Evolutionary conservation across 2,329 filamentous ascomycete genomes (phyloP).

Genomic region (Corynespora cassiicola): DNA sequence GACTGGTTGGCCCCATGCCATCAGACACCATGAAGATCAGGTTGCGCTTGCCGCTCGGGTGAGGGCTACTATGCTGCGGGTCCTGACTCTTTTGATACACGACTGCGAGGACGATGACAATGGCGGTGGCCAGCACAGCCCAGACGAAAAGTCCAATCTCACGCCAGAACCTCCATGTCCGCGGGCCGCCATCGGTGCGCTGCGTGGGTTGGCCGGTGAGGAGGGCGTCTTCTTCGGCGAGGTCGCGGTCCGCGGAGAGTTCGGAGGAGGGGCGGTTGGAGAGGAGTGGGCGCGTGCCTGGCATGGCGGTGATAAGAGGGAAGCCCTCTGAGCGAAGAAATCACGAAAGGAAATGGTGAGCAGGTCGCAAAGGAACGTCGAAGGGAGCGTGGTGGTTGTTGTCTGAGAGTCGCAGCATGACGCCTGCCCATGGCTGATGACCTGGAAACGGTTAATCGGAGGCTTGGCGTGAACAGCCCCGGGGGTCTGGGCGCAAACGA

Average conservation of each 20-base stretch:
- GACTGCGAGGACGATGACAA: conserved; percentile 81
- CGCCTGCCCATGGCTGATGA: no score
- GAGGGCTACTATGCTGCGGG: conserved; percentile 34
- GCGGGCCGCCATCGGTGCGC: conserved; percentile 31
- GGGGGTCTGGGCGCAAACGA: no score
- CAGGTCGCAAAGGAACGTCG: conserved; percentile 1
- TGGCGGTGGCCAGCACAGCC: conserved; percentile 80
- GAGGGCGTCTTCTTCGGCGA: conserved; percentile 68
- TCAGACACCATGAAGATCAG: conserved; percentile 99
- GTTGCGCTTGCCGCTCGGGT: conserved; percentile 76
- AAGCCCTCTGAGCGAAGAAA: conserved; percentile 1
- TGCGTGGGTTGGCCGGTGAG: conserved; percentile 60
- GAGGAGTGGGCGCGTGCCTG: conserved; percentile 60
- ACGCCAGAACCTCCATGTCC: conserved; percentile 67
- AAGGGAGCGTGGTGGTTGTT: neutral
- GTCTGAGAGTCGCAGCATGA: no score
- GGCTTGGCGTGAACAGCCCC: no score
- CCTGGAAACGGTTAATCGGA: no score
- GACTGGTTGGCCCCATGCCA: conserved; percentile 93
- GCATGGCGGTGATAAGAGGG: conserved; percentile 33
- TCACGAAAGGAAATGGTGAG: conserved; percentile 2
- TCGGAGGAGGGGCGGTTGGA: conserved; percentile 63
- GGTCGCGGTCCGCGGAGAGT: conserved; percentile 60
- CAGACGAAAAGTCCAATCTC: conserved; percentile 81
- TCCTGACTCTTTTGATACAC: conserved; percentile 70